These are phyloP conservation scores for Suhomyces wounanorum DNA, from an alignment of 1,139 yeast genomes.

Conservation along the genomic window DNA sequence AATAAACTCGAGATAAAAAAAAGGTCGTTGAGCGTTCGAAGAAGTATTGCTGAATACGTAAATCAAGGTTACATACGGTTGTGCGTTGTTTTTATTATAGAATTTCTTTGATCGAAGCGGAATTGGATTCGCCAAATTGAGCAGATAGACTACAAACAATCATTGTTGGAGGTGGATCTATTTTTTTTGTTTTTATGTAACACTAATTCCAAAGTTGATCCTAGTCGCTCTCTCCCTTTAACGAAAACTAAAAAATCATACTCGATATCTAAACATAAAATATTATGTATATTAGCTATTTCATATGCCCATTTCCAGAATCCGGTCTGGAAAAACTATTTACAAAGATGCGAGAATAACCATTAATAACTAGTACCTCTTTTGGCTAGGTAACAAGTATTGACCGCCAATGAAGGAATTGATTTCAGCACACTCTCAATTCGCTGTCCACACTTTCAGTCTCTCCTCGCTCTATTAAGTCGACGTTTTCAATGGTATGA, in stretches of 20 bases:
- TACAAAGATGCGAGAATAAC: background rate
- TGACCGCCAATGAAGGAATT: background rate
- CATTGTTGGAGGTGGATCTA: no score
- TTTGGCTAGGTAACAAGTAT: background rate
- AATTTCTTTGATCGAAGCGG: no score
- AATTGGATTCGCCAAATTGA: no score
- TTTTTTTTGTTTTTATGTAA: no score
- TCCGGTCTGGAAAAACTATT: slow-evolving; percentile 2
- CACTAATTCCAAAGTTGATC: no score
- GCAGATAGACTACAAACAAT: no score
- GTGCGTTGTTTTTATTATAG: no score
- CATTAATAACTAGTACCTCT: background rate
- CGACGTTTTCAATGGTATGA: slow-evolving; percentile 80
- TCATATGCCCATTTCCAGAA: slow-evolving; percentile 1
- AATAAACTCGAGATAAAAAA: background rate
- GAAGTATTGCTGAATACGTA: background rate
- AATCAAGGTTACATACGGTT: no score
- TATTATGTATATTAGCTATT: no score
- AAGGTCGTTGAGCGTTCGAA: background rate
- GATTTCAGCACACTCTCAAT: slow-evolving; percentile 31
- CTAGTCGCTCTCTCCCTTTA: no score
- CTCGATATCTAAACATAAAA: no score
- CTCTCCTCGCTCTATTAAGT: slow-evolving; percentile 54
- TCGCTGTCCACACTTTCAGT: slow-evolving; percentile 31
- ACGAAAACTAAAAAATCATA: no score